Percentiles rank a stretch among this genome's conserved stretches.
Conservation (phyloP, 1,284 basidiomycete genomes). For the Chalciporus sp. region DNA sequence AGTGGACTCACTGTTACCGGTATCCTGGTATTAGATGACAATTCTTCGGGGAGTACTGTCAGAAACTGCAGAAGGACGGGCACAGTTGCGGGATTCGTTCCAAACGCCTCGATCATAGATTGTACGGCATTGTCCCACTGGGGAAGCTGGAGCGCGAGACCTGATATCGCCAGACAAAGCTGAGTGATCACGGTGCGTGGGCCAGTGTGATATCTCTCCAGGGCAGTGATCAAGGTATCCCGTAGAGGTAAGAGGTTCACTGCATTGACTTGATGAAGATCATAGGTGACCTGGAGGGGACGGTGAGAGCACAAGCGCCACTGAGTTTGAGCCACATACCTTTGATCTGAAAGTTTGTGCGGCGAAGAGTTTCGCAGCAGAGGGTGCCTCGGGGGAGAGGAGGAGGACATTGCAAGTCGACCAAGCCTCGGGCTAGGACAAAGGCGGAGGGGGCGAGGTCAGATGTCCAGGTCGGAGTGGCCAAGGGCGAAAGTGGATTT, state of each 20-base stretch:
- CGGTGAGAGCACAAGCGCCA: conserved; percentile 20
- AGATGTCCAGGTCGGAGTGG: conserved; percentile 62
- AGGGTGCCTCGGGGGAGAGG: conserved; percentile 76
- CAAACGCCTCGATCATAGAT: conserved; percentile 85
- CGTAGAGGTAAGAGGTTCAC: conserved; percentile 77
- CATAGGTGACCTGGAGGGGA: conserved; percentile 83
- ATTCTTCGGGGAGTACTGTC: conserved; percentile 90
- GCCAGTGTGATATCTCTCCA: conserved; percentile 71
- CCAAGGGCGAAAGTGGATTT: conserved; percentile 74
- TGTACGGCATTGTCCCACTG: conserved; percentile 85
- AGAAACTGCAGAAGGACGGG: conserved; percentile 88
- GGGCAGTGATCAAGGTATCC: conserved; percentile 83
- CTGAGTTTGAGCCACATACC: conserved; percentile 46
- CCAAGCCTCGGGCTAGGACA: conserved; percentile 92
- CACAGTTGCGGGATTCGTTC: conserved; percentile 82
- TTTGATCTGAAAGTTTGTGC: conserved; percentile 97
- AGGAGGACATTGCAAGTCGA: conserved; percentile 91
- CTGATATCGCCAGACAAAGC: conserved; percentile 87
- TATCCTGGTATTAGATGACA: conserved; percentile 84
- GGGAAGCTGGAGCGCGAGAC: conserved; percentile 91
- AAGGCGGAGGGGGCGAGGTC: conserved; percentile 49
- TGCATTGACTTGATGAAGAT: conserved; percentile 85
- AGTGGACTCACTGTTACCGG: conserved; percentile 74
- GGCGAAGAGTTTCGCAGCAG: conserved; percentile 89
- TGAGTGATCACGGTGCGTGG: conserved; percentile 90